These are phyloP conservation scores for Vitis rotundifolia DNA, from an alignment of 164 flowering plant genomes.

Conservation along the genomic window DNA sequence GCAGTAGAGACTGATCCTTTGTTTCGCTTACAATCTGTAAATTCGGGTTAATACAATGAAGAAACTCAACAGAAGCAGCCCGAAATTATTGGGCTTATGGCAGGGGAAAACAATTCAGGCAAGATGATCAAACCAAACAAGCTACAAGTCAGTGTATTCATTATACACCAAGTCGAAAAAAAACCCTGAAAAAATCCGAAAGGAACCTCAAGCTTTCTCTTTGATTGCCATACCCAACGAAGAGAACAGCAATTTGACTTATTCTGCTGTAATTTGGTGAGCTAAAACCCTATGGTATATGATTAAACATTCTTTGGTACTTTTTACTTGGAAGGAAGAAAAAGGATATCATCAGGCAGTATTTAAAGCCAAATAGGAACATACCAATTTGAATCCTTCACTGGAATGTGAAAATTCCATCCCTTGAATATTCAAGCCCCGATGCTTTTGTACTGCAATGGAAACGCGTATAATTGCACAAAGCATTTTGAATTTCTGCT, in stretches of 20 bases:
- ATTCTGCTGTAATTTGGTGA: too few species aligned
- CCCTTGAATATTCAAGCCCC: slow-evolving; percentile 18
- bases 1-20: slow-evolving; percentile 13
- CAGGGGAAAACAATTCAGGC: too few species aligned
- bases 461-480: slow-evolving; percentile 53
- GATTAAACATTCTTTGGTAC: not conserved
- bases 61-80: not conserved
- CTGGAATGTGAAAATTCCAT: slow-evolving; percentile 29
- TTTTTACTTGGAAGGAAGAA: not conserved
- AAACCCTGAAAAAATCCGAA: too few species aligned
- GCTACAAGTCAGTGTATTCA: too few species aligned
- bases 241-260: too few species aligned
- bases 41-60: slow-evolving; percentile 1
- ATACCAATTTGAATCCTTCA: slow-evolving; percentile 55
- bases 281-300: too few species aligned
- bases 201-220: too few species aligned
- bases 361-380: slow-evolving; percentile 1
- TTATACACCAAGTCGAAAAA: too few species aligned
- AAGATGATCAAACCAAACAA: too few species aligned
- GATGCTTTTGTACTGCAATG: slow-evolving; percentile 36
- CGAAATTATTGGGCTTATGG: too few species aligned
- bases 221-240: too few species aligned
- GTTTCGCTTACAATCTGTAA: slow-evolving; percentile 31
- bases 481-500: slow-evolving; percentile 56
- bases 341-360: not conserved